Conservation (phyloP, 441 rosid genomes). For the Populus hybrid region DNA sequence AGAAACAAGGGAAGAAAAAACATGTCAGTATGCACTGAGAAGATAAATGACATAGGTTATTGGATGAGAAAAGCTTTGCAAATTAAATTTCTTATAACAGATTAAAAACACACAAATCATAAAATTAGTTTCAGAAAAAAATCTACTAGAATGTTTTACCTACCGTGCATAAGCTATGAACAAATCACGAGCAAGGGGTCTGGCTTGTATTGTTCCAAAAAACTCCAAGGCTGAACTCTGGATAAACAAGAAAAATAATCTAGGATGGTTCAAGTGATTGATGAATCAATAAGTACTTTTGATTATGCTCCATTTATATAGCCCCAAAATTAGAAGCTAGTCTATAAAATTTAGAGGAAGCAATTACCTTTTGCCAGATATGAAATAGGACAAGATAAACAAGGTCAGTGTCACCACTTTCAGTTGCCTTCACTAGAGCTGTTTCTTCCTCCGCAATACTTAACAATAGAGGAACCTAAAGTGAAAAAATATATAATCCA, state of each 20-base stretch:
- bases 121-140: background rate
- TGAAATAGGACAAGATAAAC: slow-evolving; percentile 96
- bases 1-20: background rate
- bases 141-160: background rate
- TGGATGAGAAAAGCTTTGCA: no score
- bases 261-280: background rate
- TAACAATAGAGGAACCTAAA: slow-evolving; percentile 88
- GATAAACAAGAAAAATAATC: slow-evolving; percentile 18
- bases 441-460: slow-evolving; percentile 97
- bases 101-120: background rate
- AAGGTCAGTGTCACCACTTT: slow-evolving; percentile 96
- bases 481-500: slow-evolving; percentile 14
- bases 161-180: slow-evolving; percentile 81
- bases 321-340: background rate
- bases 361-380: slow-evolving; percentile 87
- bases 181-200: slow-evolving; percentile 77
- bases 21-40: background rate
- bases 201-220: slow-evolving; percentile 87
- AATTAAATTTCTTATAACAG: background rate
- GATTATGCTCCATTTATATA: background rate
- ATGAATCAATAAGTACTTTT: slow-evolving; percentile 6
- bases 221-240: slow-evolving; percentile 87
- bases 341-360: background rate
- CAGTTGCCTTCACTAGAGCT: slow-evolving; percentile 87
- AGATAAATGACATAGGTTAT: no score